Evolutionary conservation across 179 eudicot species (phyloP).

Genomic region (Vitellaria paradoxa): DNA sequence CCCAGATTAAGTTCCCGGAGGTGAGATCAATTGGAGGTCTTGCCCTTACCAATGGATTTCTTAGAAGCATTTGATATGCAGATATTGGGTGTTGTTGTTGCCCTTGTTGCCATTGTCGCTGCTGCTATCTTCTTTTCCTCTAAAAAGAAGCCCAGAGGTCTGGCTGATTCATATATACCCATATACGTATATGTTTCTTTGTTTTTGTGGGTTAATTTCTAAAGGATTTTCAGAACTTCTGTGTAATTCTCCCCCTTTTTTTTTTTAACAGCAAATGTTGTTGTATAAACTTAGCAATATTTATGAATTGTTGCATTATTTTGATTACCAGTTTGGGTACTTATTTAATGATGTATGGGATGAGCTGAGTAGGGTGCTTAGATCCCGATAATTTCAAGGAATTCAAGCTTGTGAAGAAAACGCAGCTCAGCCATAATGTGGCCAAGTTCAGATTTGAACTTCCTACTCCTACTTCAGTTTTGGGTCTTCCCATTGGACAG

Average conservation of each 20-base stretch:
- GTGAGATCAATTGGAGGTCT: too few species aligned
- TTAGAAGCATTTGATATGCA: conserved; percentile 31
- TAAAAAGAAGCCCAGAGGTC: conserved; percentile 71
- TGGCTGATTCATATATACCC: not conserved
- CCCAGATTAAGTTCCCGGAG: too few species aligned
- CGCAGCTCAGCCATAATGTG: conserved; percentile 89
- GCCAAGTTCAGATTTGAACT: conserved; percentile 86
- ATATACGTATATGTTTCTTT: not conserved
- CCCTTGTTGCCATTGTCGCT: conserved; percentile 49
- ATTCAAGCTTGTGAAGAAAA: conserved; percentile 82
- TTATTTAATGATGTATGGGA: not conserved
- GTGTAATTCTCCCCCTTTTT: not conserved
- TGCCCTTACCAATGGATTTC: conserved; percentile 27
- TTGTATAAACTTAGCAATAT: not conserved
- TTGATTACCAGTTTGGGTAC: conserved; percentile 5
- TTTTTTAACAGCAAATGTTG: not conserved
- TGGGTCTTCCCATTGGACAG: conserved; percentile 98
- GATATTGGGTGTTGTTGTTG: conserved; percentile 57
- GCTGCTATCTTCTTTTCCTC: conserved; percentile 47
- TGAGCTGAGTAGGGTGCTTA: conserved; percentile 49
- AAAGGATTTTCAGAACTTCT: not conserved
- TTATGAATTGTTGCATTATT: not conserved
- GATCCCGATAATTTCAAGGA: conserved; percentile 78
- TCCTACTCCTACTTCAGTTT: conserved; percentile 77
- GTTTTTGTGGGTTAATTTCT: not conserved